Evolutionary conservation across 2,329 filamentous ascomycete genomes (phyloP), one percentile per base, ranked within the genome.

Genomic region (Rutstroemia sydowiana): DNA sequence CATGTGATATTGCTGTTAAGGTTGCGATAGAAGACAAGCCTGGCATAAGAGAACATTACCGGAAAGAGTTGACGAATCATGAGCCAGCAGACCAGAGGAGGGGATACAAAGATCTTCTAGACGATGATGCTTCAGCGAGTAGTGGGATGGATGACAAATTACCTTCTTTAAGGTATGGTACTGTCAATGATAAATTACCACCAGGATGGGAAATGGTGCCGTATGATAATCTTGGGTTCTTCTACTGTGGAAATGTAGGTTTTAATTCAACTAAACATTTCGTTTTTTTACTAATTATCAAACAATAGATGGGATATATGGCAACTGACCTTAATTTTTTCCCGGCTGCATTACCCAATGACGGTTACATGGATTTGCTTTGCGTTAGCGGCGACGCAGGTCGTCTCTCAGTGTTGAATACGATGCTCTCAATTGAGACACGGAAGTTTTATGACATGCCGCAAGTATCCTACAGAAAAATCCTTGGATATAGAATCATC

Each of bases 321-420:
- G 84, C 91, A 0, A 78, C 88, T 11, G 85, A 92, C 58, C 78
- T 84, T 53, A 89, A 90, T 63, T 95, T 97, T 73, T 98, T 95
- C 75, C 76, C 88, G 23, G 85, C 88, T 1, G 79, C 92, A 0
- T 76, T 92, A 8, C 86, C 90, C 13, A 82, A 82, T 41, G 93
- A 98, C 64, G 93, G 92, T 10, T 77, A 85, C 56, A 81, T 95
- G 71, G 93, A 98, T 66, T 74, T 97, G 10, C 76, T 96, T 53
- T 87, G 80, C 46, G 83, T 95, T 55, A 79, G 88, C 53, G 91
- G 89, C 53, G 82, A 88, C 58, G 77, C 95, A 18, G 74, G 82
- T 2, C 78, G 84, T 7, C 52, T 77, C 1, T 84, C 81, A 3
- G 80, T 87, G 6, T 66, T 95, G 26, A 76, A 80, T 30, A 81